phyloP scores from a whole-genome alignment of 2,329 filamentous ascomycete genomes.

The Fusarium sp. region DNA sequence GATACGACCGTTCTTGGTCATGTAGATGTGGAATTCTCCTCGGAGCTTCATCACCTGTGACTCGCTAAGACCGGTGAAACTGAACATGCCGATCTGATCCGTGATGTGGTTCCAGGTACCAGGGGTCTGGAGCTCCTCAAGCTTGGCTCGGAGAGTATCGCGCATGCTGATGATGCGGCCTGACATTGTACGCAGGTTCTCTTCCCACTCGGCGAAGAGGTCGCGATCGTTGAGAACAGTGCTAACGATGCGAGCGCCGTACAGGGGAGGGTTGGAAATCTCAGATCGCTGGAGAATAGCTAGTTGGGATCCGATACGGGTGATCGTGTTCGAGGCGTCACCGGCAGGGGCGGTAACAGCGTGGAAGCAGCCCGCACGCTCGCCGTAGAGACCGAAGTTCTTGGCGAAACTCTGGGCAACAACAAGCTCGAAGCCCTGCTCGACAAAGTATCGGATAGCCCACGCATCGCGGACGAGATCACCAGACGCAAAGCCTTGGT shows the following conservation, averaged over 20 bases:
- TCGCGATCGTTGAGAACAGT: slow-evolving; percentile 82
- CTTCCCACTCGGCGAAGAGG: slow-evolving; percentile 92
- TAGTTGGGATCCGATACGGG: slow-evolving; percentile 84
- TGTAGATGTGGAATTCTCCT: slow-evolving; percentile 80
- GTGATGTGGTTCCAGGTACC: slow-evolving; percentile 98
- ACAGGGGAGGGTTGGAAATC: slow-evolving; percentile 96
- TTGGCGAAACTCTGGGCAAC: slow-evolving; percentile 96
- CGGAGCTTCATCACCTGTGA: slow-evolving; percentile 76
- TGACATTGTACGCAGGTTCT: slow-evolving; percentile 91
- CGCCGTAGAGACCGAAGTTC: slow-evolving; percentile 97
- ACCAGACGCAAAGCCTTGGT: slow-evolving; percentile 97
- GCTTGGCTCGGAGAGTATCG: slow-evolving; percentile 76
- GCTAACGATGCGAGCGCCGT: slow-evolving; percentile 89
- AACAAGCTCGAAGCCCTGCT: slow-evolving; percentile 88
- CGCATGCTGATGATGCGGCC: slow-evolving; percentile 96
- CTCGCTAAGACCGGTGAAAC: slow-evolving; percentile 84
- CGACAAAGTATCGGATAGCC: slow-evolving; percentile 93
- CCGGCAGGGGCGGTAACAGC: slow-evolving; percentile 79
- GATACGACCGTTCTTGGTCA: slow-evolving; percentile 98
- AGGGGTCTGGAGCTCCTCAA: slow-evolving; percentile 86
- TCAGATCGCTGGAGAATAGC: slow-evolving; percentile 95
- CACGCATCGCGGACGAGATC: slow-evolving; percentile 85
- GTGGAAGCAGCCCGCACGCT: slow-evolving; percentile 96
- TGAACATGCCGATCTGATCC: slow-evolving; percentile 99
- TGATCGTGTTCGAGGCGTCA: slow-evolving; percentile 69